Evolutionary conservation across 176 grass and related monocot species (phyloP).

Genomic region (Puccinellia tenuiflora): DNA sequence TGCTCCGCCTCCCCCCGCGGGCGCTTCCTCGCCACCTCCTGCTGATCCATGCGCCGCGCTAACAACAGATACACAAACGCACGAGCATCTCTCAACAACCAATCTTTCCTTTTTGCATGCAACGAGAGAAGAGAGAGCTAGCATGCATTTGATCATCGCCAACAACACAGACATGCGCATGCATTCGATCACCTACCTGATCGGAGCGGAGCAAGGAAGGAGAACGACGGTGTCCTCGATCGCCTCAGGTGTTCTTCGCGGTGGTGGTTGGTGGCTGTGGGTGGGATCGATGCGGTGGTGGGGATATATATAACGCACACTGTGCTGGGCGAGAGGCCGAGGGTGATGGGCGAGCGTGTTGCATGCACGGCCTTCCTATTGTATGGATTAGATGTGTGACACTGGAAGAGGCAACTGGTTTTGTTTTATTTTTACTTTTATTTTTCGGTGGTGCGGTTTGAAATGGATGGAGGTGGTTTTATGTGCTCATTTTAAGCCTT

Average conservation of each 20-base stretch:
- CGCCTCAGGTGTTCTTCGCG: conserved; percentile 14
- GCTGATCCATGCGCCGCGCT: conserved; percentile 39
- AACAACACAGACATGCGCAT: neutral
- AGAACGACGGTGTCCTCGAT: neutral
- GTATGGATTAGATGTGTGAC: neutral
- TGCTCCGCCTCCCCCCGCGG: conserved; percentile 19
- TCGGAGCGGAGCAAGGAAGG: neutral
- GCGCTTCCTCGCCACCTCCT: conserved; percentile 20
- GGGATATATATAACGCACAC: conserved; percentile 3
- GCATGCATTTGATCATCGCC: neutral
- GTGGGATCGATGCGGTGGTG: neutral
- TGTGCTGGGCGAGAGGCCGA: neutral
- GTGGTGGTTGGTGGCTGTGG: conserved; percentile 28
- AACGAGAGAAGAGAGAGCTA: neutral
- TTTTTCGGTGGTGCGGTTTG: neutral
- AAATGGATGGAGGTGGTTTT: neutral
- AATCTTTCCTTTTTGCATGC: conserved; percentile 8
- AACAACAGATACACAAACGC: neutral
- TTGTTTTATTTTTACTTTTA: neutral
- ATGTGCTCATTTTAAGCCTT: neutral
- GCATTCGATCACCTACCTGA: conserved; percentile 23
- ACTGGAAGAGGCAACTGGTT: neutral
- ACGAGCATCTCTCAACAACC: conserved; percentile 16
- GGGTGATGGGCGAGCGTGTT: conserved; percentile 24
- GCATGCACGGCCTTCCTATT: conserved; percentile 4